Evolutionary conservation across 2,329 filamentous ascomycete species (phyloP), one percentile per base, ranked within the genome.

Genomic region (Aureobasidium lini): DNA sequence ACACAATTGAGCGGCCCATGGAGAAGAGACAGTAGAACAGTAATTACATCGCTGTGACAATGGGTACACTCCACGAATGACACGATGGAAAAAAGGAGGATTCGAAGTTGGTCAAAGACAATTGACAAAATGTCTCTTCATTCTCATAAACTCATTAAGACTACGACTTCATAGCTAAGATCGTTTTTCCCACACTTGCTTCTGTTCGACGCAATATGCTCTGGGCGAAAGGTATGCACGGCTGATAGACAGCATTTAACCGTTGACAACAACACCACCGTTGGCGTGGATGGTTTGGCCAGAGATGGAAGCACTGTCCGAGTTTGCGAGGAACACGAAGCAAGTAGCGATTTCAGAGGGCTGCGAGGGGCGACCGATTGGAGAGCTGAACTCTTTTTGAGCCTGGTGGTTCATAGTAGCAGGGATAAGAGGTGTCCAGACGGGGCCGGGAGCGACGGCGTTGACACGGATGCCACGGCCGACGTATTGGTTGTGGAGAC

Each of bases 301-400:
- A 57, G 82, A 86, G 47, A 94, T 84, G 62, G 84, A 85, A 49
- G 83, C 85, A 68, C 86, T 89, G 70, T 94, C 89, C 61, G 80
- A 76, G 54, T 84, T 86, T 0, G 89, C 89, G 64, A 95, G 75
- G 73, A 94, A 94, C 4, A 94, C 88, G 60, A 91, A 88, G 67
- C 86, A 90, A 0, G 88, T 87, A 0, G 88, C 89, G 62, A 94
- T 87, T 77, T 95, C 90, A 59, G 84, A 88, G 2, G 89, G 90
- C 73, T 94, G 89, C 2, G 84, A 86, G 0, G 88, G 88, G 18
- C 90, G 78, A 4, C 89, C 89, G 77, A 94, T 90, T 0, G 89
- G 89, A 23, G 81, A 82, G 11, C 77, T 80, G 71, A 93, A 93
- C 62, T 87, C 76, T 72, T 90, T 84, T 73, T 90, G 84, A 0